These are phyloP conservation scores for Monosporascus sp. DNA, from an alignment of 2,329 filamentous ascomycete species.

Conservation along the genomic window DNA sequence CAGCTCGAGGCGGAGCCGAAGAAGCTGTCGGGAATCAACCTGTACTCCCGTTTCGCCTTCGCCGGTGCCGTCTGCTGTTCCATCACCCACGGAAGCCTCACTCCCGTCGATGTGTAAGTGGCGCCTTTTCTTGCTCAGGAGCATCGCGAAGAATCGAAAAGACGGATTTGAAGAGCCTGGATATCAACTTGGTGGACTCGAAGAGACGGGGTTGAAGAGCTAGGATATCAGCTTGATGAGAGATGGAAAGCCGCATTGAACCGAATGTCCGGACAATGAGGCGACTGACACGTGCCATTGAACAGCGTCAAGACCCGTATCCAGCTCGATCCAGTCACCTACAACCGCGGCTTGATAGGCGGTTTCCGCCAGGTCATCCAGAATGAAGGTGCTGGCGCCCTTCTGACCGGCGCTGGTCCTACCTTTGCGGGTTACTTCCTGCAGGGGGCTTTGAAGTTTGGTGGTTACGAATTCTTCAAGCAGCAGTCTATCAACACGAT, in stretches of 20 bases:
- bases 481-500: constrained; percentile 66
- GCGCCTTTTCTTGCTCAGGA: neutral
- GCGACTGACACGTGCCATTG: neutral
- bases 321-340: constrained; percentile 69
- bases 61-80: constrained; percentile 98
- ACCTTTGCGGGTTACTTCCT: constrained; percentile 74
- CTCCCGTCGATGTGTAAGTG: constrained; percentile 98
- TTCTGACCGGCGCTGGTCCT: constrained; percentile 66
- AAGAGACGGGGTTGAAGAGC: neutral
- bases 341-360: constrained; percentile 69
- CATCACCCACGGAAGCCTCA: constrained; percentile 93
- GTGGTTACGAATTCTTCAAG: constrained; percentile 80
- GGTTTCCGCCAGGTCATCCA: constrained; percentile 66
- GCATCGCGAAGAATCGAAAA: neutral
- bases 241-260: constrained; percentile 2
- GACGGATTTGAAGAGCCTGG: neutral
- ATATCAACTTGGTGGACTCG: too few species aligned
- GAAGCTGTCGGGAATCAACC: constrained; percentile 23
- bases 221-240: too few species aligned
- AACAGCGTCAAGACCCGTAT: constrained; percentile 72
- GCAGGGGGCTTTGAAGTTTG: constrained; percentile 75
- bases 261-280: too few species aligned
- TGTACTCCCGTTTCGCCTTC: constrained; percentile 96
- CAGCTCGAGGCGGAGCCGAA: too few species aligned
- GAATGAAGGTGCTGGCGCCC: constrained; percentile 66